Evolutionary conservation across 2,329 filamentous ascomycete genomes (phyloP), one percentile per base, ranked within the genome.

Genomic region (Colletotrichum trifolii): DNA sequence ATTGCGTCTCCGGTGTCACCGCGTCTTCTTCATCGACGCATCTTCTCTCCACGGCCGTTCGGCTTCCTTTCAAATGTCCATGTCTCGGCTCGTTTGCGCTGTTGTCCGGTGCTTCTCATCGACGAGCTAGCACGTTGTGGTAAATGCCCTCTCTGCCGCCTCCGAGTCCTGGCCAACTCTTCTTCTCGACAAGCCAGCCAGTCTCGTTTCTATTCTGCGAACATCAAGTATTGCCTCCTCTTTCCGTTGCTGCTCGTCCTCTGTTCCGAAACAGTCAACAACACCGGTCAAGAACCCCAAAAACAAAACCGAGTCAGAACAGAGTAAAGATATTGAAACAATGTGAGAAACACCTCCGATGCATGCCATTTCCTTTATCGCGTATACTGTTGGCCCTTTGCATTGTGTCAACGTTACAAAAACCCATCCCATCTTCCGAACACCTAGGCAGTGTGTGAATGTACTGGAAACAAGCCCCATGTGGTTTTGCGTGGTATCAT

Each of bases 401-500:
- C 64, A 64, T 59, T 53, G 57, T 63, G 34, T 66, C 47, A 59
- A 67, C 65, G 52, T 56, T 68, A 67, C 65, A 67, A 58, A 54
- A 46, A 54, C 46, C 55, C 42, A 54, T 57, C 48, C 67, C 60
- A 48, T 68, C 64, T 68, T 60, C 58, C 61, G 49, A 67, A 66
- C 65, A 66, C 61, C 65, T 55, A 64, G 65, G 54, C 57, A 62
- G 56, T 61, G 54, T 64, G 64, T 65, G 17, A 68, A 68, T 64
- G 56, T 67, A 67, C 67, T 61, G 65, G 61, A 58, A 60, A 67
- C 61, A 62, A 48, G 57, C 55, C 52, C 55, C 50, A 42, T 68
- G 49, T 58, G 61, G 56, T 60, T 63, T 66, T 64, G 61, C 67
- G 65, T 69, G 67, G 67, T 69, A 69, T 69, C 67, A 63, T 68